Percentiles rank a stretch among this genome's conserved stretches.
Conservation (phyloP, 805 yeast genomes). For the Teunomyces kruisii region DNA sequence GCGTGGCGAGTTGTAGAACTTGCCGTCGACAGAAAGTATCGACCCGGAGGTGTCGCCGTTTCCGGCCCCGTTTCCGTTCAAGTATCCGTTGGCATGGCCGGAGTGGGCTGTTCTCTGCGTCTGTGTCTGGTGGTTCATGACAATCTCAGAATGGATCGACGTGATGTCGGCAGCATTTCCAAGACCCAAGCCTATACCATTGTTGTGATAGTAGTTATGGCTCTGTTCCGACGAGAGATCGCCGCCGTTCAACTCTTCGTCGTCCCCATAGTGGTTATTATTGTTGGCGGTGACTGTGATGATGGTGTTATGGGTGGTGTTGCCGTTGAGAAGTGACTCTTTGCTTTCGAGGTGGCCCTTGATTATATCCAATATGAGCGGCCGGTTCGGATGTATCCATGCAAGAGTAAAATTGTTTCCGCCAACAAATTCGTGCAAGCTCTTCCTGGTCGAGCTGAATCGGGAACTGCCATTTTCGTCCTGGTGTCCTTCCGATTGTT, state of each 20-base stretch:
- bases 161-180: constrained; percentile 43
- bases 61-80: neutral
- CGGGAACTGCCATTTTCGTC: constrained; percentile 3
- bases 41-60: constrained; percentile 15
- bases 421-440: constrained; percentile 26
- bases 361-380: constrained; percentile 14
- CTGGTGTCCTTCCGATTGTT: constrained; percentile 7
- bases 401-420: constrained; percentile 24
- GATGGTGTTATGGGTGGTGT: neutral
- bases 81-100: constrained; percentile 3
- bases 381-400: constrained; percentile 34
- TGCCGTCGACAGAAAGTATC: constrained; percentile 12
- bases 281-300: too few species aligned
- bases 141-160: constrained; percentile 39
- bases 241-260: neutral
- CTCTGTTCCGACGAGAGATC: neutral
- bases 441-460: constrained; percentile 14
- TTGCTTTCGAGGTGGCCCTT: neutral
- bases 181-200: constrained; percentile 26
- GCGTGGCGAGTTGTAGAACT: constrained; percentile 23
- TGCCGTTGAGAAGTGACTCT: neutral
- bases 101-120: constrained; percentile 3
- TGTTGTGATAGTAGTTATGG: constrained; percentile 9
- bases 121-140: constrained; percentile 14
- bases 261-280: neutral